Percentiles rank a stretch among this genome's conserved stretches.
Evolutionary conservation across 441 rosid species (phyloP).

Genomic region (Corymbia citriodora): DNA sequence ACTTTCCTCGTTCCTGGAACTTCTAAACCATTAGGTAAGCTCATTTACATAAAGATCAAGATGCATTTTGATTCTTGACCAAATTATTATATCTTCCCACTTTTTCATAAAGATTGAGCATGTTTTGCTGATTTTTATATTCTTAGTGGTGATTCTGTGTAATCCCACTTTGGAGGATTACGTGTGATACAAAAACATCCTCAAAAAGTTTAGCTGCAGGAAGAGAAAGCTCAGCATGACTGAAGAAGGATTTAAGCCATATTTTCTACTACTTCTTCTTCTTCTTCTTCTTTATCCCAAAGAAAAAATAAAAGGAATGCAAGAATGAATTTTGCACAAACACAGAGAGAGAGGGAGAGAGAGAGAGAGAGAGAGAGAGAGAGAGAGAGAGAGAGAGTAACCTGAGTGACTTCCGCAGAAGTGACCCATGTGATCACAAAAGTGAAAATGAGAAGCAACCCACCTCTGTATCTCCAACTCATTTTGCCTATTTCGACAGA

Average conservation of each 20-base stretch:
- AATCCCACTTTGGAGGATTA: background rate
- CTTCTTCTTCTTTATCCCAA: background rate
- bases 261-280: background rate
- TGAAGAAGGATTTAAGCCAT: background rate
- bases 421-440: conserved; percentile 42
- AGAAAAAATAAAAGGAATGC: background rate
- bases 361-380: too few species aligned
- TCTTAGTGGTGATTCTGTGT: background rate
- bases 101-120: background rate
- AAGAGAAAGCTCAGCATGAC: background rate
- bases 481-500: conserved; percentile 5
- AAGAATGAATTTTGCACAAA: background rate
- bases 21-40: background rate
- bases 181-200: background rate
- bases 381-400: background rate
- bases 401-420: conserved; percentile 47
- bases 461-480: conserved; percentile 35
- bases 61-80: background rate
- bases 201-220: background rate
- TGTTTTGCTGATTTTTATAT: background rate
- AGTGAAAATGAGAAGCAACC: conserved; percentile 26
- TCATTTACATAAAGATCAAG: background rate
- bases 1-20: background rate
- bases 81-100: background rate
- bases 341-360: too few species aligned